Evolutionary conservation across 2,329 filamentous ascomycete genomes (phyloP), one percentile per base, ranked within the genome.

Genomic region (Fusarium sambucinum): DNA sequence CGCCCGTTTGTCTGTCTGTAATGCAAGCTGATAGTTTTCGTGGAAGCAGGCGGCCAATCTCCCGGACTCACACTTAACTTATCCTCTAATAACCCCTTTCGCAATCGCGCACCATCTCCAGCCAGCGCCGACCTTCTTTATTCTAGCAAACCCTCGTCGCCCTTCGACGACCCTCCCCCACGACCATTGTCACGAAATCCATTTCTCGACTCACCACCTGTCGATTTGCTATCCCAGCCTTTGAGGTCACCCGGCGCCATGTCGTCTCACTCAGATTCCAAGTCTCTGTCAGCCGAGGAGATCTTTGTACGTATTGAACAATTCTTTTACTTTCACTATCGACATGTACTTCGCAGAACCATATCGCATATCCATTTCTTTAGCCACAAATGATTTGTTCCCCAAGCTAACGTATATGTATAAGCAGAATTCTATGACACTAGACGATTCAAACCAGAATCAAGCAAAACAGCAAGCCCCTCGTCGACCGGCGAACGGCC

Each of bases 21-120:
- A 72, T 55, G 59, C 62, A 57, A 72, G 47, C 73, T 74, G 59
- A 74, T 68, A 55, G 59, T 59, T 72, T 68, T 67, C 58, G 64
- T 73, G 62, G 58, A 72, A 73, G 55, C 63, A 74, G 72, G 60
- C 68, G 64, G 66, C 38, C 63, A 74, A 62, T 69, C 71, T 59
- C 64, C 72, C 59, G 84, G 84, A 71, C 82, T 90, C 76, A 82
- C 86, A 55, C 81, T 91, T 77, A 90, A 89, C 79, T 86, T 94
- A 75, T 89, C 90, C 78, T 94, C 91, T 78, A 94, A 94, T 85
- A 94, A 94, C 77, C 92, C 92, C 66, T 94, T 88, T 75, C 90
- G 91, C 82, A 92, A 92, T 79, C 88, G 90, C 75, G 88, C 89
- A 68, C 83, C 84, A 37, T 92, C 90, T 68, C 90, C 87, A 51